Conservation (phyloP, 2,329 filamentous ascomycete species). For the Emergomyces pasteurianus region DNA sequence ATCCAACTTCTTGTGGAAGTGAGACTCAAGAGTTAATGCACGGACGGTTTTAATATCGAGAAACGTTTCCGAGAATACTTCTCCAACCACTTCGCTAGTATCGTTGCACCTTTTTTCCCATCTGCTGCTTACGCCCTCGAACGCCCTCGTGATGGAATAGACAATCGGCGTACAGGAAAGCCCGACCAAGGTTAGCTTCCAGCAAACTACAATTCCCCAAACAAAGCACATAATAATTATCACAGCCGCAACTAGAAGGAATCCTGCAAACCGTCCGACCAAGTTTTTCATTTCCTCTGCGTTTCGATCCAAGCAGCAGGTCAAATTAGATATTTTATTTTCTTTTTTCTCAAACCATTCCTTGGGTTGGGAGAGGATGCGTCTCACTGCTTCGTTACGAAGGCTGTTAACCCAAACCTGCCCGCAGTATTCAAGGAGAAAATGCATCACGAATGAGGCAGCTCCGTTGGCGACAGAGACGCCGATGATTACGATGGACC, state of each 20-base stretch:
- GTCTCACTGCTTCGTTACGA: conserved; percentile 54
- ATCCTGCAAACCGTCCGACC: conserved; percentile 63
- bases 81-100: conserved; percentile 47
- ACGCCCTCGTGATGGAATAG: conserved; percentile 52
- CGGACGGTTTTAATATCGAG: conserved; percentile 68
- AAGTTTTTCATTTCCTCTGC: conserved; percentile 81
- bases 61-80: conserved; percentile 63
- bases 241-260: conserved; percentile 51
- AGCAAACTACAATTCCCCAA: conserved; percentile 65
- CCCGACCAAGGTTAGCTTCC: conserved; percentile 70
- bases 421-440: conserved; percentile 57
- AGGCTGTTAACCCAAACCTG: conserved; percentile 68
- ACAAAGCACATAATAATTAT: conserved; percentile 58
- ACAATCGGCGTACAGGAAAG: conserved; percentile 58
- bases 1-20: conserved; percentile 56
- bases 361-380: conserved; percentile 63
- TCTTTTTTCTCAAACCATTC: conserved; percentile 63
- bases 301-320: conserved; percentile 63
- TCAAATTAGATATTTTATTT: conserved; percentile 53
- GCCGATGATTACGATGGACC: conserved; percentile 57
- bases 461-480: conserved; percentile 56
- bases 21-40: conserved; percentile 58
- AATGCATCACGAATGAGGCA: conserved; percentile 55
- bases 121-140: conserved; percentile 50
- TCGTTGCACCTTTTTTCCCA: conserved; percentile 63